Percentiles rank a stretch among this genome's conserved stretches.
phyloP scores from a whole-genome alignment of 2,329 filamentous ascomycete genomes.

The Cadophora sp. region DNA sequence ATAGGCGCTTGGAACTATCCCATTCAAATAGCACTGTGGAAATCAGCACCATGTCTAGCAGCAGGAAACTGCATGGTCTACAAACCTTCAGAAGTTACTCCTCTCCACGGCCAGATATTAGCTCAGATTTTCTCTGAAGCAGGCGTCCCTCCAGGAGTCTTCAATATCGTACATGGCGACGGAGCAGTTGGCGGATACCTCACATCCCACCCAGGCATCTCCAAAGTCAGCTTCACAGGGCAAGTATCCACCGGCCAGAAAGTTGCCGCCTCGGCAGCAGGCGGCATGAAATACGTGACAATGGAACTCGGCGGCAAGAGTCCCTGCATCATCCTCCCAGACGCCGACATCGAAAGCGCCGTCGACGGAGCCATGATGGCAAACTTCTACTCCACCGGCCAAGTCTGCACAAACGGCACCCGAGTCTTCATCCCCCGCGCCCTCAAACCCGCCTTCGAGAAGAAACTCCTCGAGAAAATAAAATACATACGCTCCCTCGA shows the following conservation, averaged over 20 bases:
- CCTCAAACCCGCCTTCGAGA: constrained; percentile 73
- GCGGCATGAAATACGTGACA: constrained; percentile 87
- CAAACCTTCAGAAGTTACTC: constrained; percentile 88
- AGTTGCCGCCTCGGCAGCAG: constrained; percentile 77
- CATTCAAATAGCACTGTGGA: constrained; percentile 90
- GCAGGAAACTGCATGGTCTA: constrained; percentile 92
- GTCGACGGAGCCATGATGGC: constrained; percentile 92
- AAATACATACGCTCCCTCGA: constrained; percentile 73
- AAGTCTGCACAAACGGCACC: constrained; percentile 93
- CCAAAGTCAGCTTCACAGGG: constrained; percentile 90
- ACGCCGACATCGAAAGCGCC: constrained; percentile 79
- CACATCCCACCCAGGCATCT: constrained; percentile 73
- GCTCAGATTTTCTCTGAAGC: constrained; percentile 81
- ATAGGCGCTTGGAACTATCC: constrained; percentile 95
- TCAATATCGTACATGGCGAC: constrained; percentile 85
- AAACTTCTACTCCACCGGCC: constrained; percentile 90
- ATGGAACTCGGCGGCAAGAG: constrained; percentile 93
- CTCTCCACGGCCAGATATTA: constrained; percentile 78
- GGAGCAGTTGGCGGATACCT: constrained; percentile 80
- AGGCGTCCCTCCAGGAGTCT: constrained; percentile 80
- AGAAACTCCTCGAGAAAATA: constrained; percentile 73
- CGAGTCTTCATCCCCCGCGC: constrained; percentile 78
- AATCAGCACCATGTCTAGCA: constrained; percentile 83
- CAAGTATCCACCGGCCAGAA: constrained; percentile 85
- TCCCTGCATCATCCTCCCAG: constrained; percentile 79